Percentiles rank a stretch among this genome's conserved stretches.
Evolutionary conservation across 208 protist genomes (phyloP).

Genomic region (Leishmania martiniquensis): DNA sequence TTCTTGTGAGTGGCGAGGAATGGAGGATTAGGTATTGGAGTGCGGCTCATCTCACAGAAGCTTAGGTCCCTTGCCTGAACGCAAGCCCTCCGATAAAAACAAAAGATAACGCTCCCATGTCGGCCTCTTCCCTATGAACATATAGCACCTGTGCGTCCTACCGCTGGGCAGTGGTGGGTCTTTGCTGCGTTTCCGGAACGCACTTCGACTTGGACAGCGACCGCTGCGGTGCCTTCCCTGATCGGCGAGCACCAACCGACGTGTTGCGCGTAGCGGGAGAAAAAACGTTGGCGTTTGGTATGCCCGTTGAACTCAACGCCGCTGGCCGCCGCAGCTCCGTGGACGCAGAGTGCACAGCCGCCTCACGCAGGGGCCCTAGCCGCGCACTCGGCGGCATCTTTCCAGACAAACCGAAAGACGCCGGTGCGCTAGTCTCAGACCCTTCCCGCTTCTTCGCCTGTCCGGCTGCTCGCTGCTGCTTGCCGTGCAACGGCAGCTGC

Average conservation of each 20-base stretch:
- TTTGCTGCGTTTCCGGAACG: not conserved
- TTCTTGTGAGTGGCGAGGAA: not conserved
- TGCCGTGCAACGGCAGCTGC: not conserved
- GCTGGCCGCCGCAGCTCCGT: constrained; percentile 1
- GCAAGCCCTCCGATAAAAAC: not conserved
- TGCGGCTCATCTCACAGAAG: not conserved
- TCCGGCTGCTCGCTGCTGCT: not conserved
- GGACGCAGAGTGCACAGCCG: not conserved
- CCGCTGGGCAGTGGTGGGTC: constrained; percentile 17
- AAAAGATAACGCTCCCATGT: no score
- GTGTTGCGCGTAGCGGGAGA: constrained; percentile 1
- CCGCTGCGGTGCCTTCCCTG: constrained; percentile 4
- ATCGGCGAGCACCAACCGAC: not conserved
- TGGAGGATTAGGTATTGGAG: no score
- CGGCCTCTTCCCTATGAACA: not conserved
- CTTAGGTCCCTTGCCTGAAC: not conserved
- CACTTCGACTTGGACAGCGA: not conserved
- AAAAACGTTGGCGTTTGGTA: not conserved
- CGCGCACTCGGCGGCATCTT: not conserved
- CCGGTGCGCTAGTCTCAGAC: not conserved
- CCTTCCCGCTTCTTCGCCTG: not conserved
- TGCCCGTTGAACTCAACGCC: not conserved
- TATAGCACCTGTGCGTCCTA: not conserved
- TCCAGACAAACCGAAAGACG: not conserved
- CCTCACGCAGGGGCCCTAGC: constrained; percentile 13